Evolutionary conservation across 75 land plant species (phyloP).

Genomic region (Azolla pinnata): DNA sequence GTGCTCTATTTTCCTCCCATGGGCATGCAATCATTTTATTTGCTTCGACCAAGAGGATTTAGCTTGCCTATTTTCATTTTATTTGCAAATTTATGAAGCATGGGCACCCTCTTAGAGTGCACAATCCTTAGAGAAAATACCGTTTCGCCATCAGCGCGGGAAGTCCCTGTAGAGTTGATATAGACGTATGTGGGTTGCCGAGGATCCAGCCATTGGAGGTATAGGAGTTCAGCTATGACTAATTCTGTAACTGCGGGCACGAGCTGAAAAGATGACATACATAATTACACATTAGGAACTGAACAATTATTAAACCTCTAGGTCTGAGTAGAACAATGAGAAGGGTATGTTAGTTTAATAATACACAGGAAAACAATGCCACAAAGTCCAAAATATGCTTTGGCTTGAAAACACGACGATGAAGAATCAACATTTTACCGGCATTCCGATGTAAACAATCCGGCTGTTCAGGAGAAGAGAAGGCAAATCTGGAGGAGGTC

Average conservation of each 20-base stretch:
- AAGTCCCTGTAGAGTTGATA: slow-evolving; percentile 91
- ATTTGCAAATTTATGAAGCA: too few relatives aligned
- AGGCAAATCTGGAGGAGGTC: slow-evolving; percentile 83
- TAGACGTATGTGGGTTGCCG: slow-evolving; percentile 73
- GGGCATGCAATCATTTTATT: too few relatives aligned
- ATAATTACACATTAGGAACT: too few relatives aligned
- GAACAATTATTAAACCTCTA: too few relatives aligned
- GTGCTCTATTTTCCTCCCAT: too few relatives aligned
- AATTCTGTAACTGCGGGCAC: slow-evolving; percentile 95
- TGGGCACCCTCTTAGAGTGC: too few relatives aligned
- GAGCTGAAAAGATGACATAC: slow-evolving; percentile 51
- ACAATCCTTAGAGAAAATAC: slow-evolving; percentile 20
- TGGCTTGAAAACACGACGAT: too few relatives aligned
- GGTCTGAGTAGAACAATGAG: too few relatives aligned
- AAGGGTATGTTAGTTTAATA: too few relatives aligned
- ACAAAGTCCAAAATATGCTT: not conserved
- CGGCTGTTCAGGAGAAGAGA: slow-evolving; percentile 70
- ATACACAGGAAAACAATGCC: not conserved
- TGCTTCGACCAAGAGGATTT: too few relatives aligned
- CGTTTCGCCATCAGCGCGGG: slow-evolving; percentile 91
- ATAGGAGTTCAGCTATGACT: slow-evolving; percentile 76
- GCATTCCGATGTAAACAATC: slow-evolving; percentile 92
- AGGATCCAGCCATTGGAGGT: slow-evolving; percentile 84
- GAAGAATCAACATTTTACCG: too few relatives aligned
- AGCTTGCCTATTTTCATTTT: too few relatives aligned